These are phyloP conservation scores for Pseudoscleropodium purum DNA, from an alignment of 225 moss, liverwort and hornwort species.

Conservation along the genomic window DNA sequence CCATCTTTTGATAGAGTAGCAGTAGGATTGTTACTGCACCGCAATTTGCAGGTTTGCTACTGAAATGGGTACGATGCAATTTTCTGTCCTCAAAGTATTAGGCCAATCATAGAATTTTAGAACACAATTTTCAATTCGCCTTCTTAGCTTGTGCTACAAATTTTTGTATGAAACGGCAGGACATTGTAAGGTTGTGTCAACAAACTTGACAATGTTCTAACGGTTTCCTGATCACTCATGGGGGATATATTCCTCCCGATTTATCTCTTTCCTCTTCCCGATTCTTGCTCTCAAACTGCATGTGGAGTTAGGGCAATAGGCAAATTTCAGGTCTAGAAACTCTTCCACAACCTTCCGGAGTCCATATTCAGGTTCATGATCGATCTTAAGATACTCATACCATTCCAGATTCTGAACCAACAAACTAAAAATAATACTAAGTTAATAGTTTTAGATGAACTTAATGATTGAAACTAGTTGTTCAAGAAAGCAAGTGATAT, in stretches of 20 bases:
- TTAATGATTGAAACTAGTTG: too few relatives aligned
- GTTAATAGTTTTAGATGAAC: background rate
- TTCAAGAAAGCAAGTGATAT: background rate
- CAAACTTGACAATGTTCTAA: background rate
- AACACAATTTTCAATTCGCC: background rate
- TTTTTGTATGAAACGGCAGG: too few relatives aligned
- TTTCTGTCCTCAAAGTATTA: background rate
- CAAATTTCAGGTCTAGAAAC: background rate
- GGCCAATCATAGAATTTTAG: background rate
- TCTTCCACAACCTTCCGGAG: background rate
- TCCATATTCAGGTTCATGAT: background rate
- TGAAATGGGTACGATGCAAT: background rate
- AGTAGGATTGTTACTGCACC: background rate
- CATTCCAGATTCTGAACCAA: background rate
- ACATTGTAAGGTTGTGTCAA: background rate
- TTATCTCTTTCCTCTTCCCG: too few relatives aligned
- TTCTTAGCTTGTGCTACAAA: background rate
- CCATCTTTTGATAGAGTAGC: background rate
- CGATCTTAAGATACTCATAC: background rate
- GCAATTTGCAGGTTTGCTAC: background rate
- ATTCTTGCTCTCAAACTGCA: background rate
- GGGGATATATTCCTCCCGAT: background rate
- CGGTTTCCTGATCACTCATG: background rate
- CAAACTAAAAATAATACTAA: too few relatives aligned
- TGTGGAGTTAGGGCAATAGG: too few relatives aligned